These are phyloP conservation scores for Populus tremula DNA, from an alignment of 345 rosid genomes.

Conservation along the genomic window DNA sequence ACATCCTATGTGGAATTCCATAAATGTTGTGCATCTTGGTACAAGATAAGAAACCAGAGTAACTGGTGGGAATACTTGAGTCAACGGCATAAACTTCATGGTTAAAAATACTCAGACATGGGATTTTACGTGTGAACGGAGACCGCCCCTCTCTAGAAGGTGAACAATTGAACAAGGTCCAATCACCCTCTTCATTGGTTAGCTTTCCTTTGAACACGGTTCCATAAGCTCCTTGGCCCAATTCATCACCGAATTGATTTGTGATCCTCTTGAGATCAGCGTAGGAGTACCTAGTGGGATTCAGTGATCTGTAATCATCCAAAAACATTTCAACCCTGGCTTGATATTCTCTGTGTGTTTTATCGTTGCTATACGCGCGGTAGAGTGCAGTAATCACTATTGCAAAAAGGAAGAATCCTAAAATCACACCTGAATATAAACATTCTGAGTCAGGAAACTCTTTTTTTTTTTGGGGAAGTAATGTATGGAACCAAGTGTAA, in stretches of 20 bases:
- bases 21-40: constrained; percentile 11
- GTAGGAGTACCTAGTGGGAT: constrained; percentile 10
- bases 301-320: constrained; percentile 11
- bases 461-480: not conserved
- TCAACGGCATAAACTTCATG: not conserved
- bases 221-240: constrained; percentile 18
- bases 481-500: not conserved
- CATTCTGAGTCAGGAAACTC: not conserved
- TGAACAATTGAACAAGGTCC: too few species aligned
- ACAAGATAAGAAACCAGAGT: not conserved
- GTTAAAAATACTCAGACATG: not conserved
- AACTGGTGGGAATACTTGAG: fast-evolving
- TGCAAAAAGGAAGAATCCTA: not conserved
- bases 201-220: constrained; percentile 14
- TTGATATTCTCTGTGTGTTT: too few species aligned
- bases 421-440: not conserved
- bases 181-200: not conserved
- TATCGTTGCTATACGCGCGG: not conserved
- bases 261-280: constrained; percentile 13
- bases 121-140: fast-evolving
- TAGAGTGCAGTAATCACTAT: not conserved
- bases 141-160: too few species aligned
- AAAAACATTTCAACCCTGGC: not conserved
- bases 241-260: constrained; percentile 8
- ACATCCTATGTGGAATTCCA: not conserved